phyloP scores from a whole-genome alignment of 495 filamentous ascomycete species.

The Lindgomyces ingoldianus region DNA sequence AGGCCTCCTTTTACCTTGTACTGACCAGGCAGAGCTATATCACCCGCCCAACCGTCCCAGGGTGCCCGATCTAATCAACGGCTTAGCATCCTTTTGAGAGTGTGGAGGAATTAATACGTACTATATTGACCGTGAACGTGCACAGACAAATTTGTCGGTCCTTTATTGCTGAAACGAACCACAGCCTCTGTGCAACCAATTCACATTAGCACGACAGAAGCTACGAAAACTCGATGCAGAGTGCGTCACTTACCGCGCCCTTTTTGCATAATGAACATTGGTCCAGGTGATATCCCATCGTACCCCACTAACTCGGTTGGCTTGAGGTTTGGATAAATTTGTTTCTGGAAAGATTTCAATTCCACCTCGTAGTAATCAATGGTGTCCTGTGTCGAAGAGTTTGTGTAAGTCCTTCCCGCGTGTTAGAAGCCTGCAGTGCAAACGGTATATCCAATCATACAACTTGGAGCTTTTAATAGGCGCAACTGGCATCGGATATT shows the following conservation, averaged over 20 bases:
- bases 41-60: slow-evolving; percentile 56
- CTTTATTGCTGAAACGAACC: slow-evolving; percentile 52
- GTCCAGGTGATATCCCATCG: slow-evolving; percentile 53
- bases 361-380: slow-evolving; percentile 51
- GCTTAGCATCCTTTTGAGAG: background rate
- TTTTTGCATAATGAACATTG: slow-evolving; percentile 48
- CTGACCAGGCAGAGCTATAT: slow-evolving; percentile 48
- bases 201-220: background rate
- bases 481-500: slow-evolving; percentile 52
- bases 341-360: slow-evolving; percentile 47
- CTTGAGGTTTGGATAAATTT: slow-evolving; percentile 50
- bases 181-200: slow-evolving; percentile 42
- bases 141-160: slow-evolving; percentile 41
- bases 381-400: slow-evolving; percentile 5
- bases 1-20: slow-evolving; percentile 46
- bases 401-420: slow-evolving; percentile 14
- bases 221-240: background rate
- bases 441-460: slow-evolving; percentile 33
- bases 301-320: slow-evolving; percentile 50
- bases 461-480: slow-evolving; percentile 45
- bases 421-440: no score
- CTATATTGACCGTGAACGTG: slow-evolving; percentile 54
- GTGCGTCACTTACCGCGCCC: slow-evolving; percentile 39
- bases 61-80: slow-evolving; percentile 27
- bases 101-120: background rate